These are phyloP conservation scores for Coemansia sp. DNA, from an alignment of 192 early-diverging fungal species.

Conservation along the genomic window DNA sequence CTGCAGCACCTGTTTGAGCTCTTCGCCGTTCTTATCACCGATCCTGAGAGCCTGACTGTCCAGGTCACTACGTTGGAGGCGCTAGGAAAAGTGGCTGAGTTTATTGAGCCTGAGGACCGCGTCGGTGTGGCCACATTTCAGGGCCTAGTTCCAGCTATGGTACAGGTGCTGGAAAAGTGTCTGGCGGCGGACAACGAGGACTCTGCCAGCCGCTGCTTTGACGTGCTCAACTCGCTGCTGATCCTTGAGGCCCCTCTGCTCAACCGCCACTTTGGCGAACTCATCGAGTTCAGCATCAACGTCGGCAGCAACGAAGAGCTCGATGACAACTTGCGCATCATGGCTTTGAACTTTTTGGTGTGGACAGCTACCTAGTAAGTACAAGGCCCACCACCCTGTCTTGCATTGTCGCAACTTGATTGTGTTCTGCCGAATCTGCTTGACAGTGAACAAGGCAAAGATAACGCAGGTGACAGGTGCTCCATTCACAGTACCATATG, in stretches of 20 bases:
- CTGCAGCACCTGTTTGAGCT: conserved; percentile 72
- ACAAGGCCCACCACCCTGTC: neutral
- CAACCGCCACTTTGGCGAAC: conserved; percentile 74
- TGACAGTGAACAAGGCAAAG: conserved; percentile 2
- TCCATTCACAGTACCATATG: neutral
- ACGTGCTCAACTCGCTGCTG: conserved; percentile 84
- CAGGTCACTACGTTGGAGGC: conserved; percentile 80
- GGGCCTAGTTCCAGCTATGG: conserved; percentile 80
- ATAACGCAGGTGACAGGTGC: conserved; percentile 1
- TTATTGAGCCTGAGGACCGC: conserved; percentile 72
- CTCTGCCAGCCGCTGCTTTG: conserved; percentile 76
- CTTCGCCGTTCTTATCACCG: conserved; percentile 72
- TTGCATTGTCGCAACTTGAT: conserved; percentile 2
- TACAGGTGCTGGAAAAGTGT: conserved; percentile 80
- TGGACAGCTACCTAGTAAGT: conserved; percentile 71
- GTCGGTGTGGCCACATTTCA: conserved; percentile 73
- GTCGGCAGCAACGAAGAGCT: conserved; percentile 72
- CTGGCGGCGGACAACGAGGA: conserved; percentile 76
- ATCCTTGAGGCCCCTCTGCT: conserved; percentile 81
- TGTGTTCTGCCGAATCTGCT: conserved; percentile 2
- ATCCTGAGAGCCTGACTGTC: conserved; percentile 83
- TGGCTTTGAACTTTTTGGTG: conserved; percentile 76
- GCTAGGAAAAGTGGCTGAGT: conserved; percentile 81
- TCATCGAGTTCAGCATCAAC: conserved; percentile 80
- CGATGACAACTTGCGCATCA: conserved; percentile 71